A percentile compares a stretch with the other conserved stretches of the same genome.
Evolutionary conservation across 2,329 filamentous ascomycete genomes (phyloP).

Genomic region (Monosporascus sp.): DNA sequence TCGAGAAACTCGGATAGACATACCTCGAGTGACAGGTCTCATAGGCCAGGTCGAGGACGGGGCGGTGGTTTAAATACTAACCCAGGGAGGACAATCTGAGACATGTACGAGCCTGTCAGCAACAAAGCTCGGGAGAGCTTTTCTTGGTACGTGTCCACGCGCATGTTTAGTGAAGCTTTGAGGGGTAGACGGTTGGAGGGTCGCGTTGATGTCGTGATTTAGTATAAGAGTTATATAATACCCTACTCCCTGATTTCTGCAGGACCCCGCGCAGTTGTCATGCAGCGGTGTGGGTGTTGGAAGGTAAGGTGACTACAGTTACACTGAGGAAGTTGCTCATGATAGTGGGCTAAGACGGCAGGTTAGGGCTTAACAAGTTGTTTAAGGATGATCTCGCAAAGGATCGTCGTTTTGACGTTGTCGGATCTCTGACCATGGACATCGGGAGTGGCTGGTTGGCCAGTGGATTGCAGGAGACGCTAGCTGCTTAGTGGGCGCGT

Average conservation of each 20-base stretch:
- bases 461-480: background rate
- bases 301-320: background rate
- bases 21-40: background rate
- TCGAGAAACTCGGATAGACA: background rate
- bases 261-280: background rate
- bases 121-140: background rate
- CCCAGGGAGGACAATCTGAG: background rate
- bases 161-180: background rate
- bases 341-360: background rate
- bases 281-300: background rate
- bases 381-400: background rate
- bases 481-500: background rate
- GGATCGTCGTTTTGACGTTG: background rate
- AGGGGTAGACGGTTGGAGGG: background rate
- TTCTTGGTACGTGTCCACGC: background rate
- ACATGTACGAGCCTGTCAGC: background rate
- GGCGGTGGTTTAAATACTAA: background rate
- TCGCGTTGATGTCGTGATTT: background rate
- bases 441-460: background rate
- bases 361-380: background rate
- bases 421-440: background rate
- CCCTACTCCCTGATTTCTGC: background rate
- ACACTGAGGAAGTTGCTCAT: background rate
- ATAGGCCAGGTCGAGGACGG: background rate
- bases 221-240: background rate